These are phyloP conservation scores for Corniculantispora saksenae DNA, from an alignment of 2,329 filamentous ascomycete species.

Conservation along the genomic window DNA sequence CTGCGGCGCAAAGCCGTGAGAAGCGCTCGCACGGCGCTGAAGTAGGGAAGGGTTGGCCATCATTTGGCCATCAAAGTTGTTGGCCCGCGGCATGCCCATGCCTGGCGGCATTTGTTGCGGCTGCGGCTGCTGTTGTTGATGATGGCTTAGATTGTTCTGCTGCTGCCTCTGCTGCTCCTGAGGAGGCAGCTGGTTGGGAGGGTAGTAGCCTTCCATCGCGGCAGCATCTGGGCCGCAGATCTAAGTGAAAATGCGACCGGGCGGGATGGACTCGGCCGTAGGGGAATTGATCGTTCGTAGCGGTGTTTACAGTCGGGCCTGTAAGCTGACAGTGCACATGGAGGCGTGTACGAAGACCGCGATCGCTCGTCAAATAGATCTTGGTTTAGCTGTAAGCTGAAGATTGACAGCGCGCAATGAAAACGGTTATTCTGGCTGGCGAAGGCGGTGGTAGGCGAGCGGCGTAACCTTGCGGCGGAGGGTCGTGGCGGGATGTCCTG, in stretches of 20 bases:
- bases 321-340: background rate
- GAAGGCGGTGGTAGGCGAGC: background rate
- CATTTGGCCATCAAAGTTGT: constrained; percentile 11
- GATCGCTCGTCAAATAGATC: background rate
- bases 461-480: background rate
- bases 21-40: constrained; percentile 14
- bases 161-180: constrained; percentile 15
- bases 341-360: no score
- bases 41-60: constrained; percentile 8
- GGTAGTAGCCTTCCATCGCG: constrained; percentile 19
- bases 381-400: background rate
- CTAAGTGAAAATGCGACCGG: background rate
- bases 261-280: background rate
- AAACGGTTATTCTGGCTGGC: background rate
- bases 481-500: background rate
- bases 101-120: constrained; percentile 3
- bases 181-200: constrained; percentile 8
- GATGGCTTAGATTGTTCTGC: background rate
- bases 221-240: constrained; percentile 13
- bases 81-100: constrained; percentile 1
- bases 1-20: constrained; percentile 1
- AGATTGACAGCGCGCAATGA: background rate
- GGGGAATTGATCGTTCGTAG: background rate
- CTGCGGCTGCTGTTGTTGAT: constrained; percentile 1
- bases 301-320: background rate